Evolutionary conservation across 139 green algal species (phyloP).

Genomic region (Ettlia oleoabundans): DNA sequence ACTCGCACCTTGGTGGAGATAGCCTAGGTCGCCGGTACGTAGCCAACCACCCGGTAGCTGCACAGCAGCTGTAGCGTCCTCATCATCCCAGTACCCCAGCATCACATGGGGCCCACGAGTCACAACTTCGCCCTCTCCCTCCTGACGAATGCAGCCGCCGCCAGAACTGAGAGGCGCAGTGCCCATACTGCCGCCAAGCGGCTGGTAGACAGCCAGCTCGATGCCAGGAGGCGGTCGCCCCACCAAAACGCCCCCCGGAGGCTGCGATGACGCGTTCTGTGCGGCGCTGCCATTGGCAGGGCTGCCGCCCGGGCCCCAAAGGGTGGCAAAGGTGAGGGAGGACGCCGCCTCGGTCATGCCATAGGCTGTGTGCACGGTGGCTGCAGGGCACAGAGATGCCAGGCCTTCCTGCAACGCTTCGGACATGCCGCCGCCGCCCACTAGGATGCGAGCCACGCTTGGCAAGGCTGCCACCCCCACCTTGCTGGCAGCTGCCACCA

Average conservation of each 20-base stretch:
- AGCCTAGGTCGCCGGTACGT: slow-evolving; percentile 79
- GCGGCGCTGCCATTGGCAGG: not conserved
- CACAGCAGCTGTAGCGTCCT: slow-evolving; percentile 46
- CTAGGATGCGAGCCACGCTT: slow-evolving; percentile 44
- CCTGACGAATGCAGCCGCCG: not conserved
- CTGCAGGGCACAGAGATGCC: slow-evolving; percentile 58
- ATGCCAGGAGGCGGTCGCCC: slow-evolving; percentile 56
- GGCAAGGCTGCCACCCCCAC: not conserved
- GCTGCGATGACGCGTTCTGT: no score
- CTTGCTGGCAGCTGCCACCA: slow-evolving; percentile 46
- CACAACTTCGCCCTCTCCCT: slow-evolving; percentile 68
- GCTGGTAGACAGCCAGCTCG: slow-evolving; percentile 48
- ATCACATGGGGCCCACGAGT: slow-evolving; percentile 81
- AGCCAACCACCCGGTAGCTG: slow-evolving; percentile 73
- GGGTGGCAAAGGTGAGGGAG: slow-evolving; percentile 80
- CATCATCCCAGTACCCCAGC: slow-evolving; percentile 75
- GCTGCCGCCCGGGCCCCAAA: slow-evolving; percentile 16
- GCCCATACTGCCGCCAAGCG: not conserved
- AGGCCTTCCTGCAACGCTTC: not conserved
- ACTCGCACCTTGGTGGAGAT: slow-evolving; percentile 18
- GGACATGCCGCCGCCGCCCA: slow-evolving; percentile 55
- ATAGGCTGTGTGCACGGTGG: slow-evolving; percentile 77
- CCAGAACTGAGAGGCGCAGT: not conserved
- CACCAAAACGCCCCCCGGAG: slow-evolving; percentile 50
- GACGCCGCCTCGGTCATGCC: slow-evolving; percentile 89